A percentile compares a stretch with the other conserved stretches of the same genome.
Conservation (phyloP, 164 flowering plant species). For the Vitis labrusca region DNA sequence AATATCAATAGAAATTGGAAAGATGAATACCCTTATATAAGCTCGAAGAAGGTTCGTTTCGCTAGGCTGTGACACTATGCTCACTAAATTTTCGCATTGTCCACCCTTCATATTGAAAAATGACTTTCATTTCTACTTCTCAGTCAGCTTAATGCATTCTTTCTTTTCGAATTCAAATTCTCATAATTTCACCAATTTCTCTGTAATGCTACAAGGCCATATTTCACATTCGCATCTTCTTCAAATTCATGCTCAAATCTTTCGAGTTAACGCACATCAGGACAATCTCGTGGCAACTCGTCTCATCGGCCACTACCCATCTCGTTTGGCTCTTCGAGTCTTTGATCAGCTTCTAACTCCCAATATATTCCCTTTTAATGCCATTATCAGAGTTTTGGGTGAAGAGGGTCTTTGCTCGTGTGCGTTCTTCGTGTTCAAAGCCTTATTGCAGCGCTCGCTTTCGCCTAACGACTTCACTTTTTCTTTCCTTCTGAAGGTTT, state of each 20-base stretch:
- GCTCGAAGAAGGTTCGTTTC: neutral
- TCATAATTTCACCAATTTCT: slow-evolving; percentile 20
- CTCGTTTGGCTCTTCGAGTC: slow-evolving; percentile 38
- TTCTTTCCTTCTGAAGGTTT: slow-evolving; percentile 63
- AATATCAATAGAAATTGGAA: too few species aligned
- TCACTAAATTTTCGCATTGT: slow-evolving; percentile 1
- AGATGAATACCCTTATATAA: too few species aligned
- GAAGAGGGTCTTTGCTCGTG: slow-evolving; percentile 27
- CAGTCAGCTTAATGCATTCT: neutral
- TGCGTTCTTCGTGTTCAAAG: slow-evolving; percentile 35
- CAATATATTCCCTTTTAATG: slow-evolving; percentile 65
- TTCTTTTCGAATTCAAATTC: slow-evolving; percentile 1
- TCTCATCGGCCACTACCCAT: slow-evolving; percentile 60
- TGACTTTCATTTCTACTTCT: neutral
- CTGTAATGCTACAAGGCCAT: slow-evolving; percentile 46
- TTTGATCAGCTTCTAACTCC: slow-evolving; percentile 41
- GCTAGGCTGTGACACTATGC: slow-evolving; percentile 4
- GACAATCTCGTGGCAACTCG: slow-evolving; percentile 61
- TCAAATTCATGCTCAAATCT: slow-evolving; percentile 61
- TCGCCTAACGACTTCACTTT: slow-evolving; percentile 60
- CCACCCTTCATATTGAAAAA: slow-evolving; percentile 7
- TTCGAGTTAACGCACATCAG: slow-evolving; percentile 38
- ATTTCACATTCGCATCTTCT: slow-evolving; percentile 41
- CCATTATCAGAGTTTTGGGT: slow-evolving; percentile 49
- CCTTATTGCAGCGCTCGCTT: slow-evolving; percentile 29